Base-by-base conservation (phyloP, 202 grass and related monocot species). In the Dendrocalamus latiflorus region DNA sequence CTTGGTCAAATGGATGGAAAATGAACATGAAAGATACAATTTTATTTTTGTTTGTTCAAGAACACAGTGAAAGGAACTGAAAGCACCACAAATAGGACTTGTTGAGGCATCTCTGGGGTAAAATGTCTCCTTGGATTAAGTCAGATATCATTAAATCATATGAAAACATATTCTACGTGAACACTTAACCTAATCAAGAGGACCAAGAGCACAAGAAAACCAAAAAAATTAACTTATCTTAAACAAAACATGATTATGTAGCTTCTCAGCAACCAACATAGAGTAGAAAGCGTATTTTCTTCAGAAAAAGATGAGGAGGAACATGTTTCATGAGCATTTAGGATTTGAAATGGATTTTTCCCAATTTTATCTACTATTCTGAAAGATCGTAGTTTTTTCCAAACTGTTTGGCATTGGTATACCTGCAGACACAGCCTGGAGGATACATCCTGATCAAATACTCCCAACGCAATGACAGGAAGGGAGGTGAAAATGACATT, bases 371-470 rank as follows among this genome's bases (percentile, higher is more conserved):
- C 25, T 44, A 68, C n/a, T 58, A 24, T n/a, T n/a, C n/a, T 47
- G 22, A 69, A 74, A 56, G 2, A 56, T 72, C 9, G 18, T 44
- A 51, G 11, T n/a, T 41, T 68, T 44, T 64, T 83, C 9, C 18
- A 33, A 65, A 70, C 16, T 44, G 70, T 81, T 93, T 38, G 54
- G 72, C 66, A 42, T 62, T 58, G 58, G 39, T 12, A 17, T 86
- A 99, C 96, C 96, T 81, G 92, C 49, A 99, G 76, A 82, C 96
- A 99, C 58, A 94, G 76, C 57, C 93, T 90, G 9, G 93, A 76
- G 63, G 96, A 99, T 64, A 95, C 93, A 89, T 99, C 96, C 85
- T 99, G 96, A 72, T 99, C 96, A 85, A 99, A 96, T 39, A 99
- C 96, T 16, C 96, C 96, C 81, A 99, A 76, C 9, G 96, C 96